These are phyloP conservation scores for Scedosporium boydii DNA, from an alignment of 2,329 filamentous ascomycete species.

Conservation along the genomic window DNA sequence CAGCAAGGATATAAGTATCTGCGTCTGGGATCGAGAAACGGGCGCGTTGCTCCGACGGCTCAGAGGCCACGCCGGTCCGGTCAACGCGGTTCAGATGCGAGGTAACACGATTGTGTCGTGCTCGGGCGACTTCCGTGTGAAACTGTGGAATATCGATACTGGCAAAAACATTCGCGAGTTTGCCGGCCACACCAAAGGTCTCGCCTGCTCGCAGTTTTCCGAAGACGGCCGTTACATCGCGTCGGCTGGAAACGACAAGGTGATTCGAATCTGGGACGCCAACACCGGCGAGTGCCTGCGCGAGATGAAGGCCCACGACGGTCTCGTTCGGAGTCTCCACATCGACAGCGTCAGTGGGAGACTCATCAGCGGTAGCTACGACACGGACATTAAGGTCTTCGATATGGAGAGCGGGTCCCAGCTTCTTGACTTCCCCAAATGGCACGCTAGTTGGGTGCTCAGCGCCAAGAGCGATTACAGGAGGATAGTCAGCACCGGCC, in stretches of 20 bases:
- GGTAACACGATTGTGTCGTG: conserved; percentile 90
- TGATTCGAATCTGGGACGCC: conserved; percentile 93
- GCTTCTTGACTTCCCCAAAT: conserved; percentile 79
- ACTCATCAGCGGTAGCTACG: conserved; percentile 86
- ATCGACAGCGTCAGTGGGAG: conserved; percentile 80
- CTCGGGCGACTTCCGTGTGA: conserved; percentile 85
- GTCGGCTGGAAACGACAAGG: conserved; percentile 88
- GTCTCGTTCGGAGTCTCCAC: conserved; percentile 81
- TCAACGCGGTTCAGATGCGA: conserved; percentile 92
- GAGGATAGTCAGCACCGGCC: conserved; percentile 87
- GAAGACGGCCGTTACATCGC: conserved; percentile 91
- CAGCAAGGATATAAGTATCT: conserved; percentile 90
- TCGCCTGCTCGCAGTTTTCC: conserved; percentile 92
- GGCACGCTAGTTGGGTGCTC: conserved; percentile 95
- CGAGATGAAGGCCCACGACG: conserved; percentile 72
- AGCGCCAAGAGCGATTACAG: conserved; percentile 94
- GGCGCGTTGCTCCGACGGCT: conserved; percentile 69
- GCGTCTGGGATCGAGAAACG: conserved; percentile 83
- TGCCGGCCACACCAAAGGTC: conserved; percentile 77
- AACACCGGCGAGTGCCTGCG: conserved; percentile 77
- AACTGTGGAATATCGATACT: conserved; percentile 89
- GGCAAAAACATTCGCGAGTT: conserved; percentile 88
- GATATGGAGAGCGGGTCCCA: conserved; percentile 73
- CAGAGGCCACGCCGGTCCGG: conserved; percentile 77
- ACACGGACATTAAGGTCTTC: conserved; percentile 91